These are phyloP conservation scores for Bipolaris cookei DNA, from an alignment of 2,329 filamentous ascomycete genomes.

Conservation along the genomic window DNA sequence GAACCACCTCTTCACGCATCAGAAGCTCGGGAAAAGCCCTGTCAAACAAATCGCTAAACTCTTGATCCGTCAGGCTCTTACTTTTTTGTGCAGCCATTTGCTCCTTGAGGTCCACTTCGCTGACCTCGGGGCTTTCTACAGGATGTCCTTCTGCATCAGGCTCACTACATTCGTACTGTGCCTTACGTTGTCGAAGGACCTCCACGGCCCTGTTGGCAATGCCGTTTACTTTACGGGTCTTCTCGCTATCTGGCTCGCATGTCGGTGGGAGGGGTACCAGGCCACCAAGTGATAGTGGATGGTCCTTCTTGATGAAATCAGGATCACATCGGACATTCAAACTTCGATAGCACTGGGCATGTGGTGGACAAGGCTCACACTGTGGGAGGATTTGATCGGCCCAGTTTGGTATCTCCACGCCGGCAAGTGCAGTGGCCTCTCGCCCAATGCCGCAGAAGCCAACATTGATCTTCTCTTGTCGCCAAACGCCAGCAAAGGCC, in stretches of 20 bases:
- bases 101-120: constrained; percentile 74
- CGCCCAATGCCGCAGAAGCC: constrained; percentile 88
- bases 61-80: constrained; percentile 81
- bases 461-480: constrained; percentile 94
- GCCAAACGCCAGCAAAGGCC: constrained; percentile 81
- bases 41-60: constrained; percentile 89
- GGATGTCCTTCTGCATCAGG: constrained; percentile 67
- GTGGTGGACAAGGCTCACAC: constrained; percentile 87
- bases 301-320: constrained; percentile 83
- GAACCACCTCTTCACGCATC: constrained; percentile 65
- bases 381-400: constrained; percentile 73
- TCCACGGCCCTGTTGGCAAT: constrained; percentile 89
- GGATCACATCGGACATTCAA: constrained; percentile 80
- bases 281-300: constrained; percentile 82
- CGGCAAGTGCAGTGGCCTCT: constrained; percentile 63
- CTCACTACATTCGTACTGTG: constrained; percentile 89
- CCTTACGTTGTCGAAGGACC: constrained; percentile 81
- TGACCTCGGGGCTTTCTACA: constrained; percentile 69
- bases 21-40: constrained; percentile 76
- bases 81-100: constrained; percentile 76
- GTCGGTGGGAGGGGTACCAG: constrained; percentile 84
- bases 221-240: constrained; percentile 81
- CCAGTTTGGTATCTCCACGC: constrained; percentile 75
- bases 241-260: constrained; percentile 94
- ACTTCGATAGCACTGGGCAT: constrained; percentile 85